Evolutionary conservation across 139 green algal species (phyloP).

Genomic region (Raphidocelis subcapitata): DNA sequence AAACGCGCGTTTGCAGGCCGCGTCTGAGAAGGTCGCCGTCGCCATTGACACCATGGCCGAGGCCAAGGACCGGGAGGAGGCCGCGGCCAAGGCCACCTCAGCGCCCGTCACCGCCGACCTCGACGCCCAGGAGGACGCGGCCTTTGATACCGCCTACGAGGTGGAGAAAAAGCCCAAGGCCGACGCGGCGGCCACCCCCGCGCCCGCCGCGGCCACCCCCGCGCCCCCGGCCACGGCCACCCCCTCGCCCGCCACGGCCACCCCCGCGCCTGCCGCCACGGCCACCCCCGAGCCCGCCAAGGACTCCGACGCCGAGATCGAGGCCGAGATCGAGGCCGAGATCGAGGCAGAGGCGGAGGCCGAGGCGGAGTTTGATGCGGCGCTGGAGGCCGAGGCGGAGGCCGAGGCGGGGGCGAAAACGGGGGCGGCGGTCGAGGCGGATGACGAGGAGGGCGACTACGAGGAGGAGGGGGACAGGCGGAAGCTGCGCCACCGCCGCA

Average conservation of each 20-base stretch:
- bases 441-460: neutral
- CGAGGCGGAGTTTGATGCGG: neutral
- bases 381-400: neutral
- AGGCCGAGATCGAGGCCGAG: no score
- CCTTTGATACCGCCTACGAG: neutral
- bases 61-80: no score
- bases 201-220: no score
- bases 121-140: neutral
- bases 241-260: no score
- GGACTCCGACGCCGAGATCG: neutral
- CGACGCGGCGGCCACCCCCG: neutral
- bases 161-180: neutral
- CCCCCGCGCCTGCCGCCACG: no score
- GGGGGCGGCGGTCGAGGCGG: neutral
- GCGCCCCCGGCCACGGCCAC: no score
- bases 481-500: neutral
- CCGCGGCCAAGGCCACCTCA: neutral
- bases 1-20: no score
- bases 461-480: neutral
- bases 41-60: no score
- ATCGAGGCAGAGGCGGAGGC: no score
- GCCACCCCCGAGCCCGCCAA: neutral
- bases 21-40: no score
- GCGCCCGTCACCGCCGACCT: neutral
- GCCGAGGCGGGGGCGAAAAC: neutral